Percentiles rank a stretch among this genome's conserved stretches.
These are phyloP conservation scores for Pelargonium citronellum DNA, from an alignment of 441 rosid species.

Conservation along the genomic window DNA sequence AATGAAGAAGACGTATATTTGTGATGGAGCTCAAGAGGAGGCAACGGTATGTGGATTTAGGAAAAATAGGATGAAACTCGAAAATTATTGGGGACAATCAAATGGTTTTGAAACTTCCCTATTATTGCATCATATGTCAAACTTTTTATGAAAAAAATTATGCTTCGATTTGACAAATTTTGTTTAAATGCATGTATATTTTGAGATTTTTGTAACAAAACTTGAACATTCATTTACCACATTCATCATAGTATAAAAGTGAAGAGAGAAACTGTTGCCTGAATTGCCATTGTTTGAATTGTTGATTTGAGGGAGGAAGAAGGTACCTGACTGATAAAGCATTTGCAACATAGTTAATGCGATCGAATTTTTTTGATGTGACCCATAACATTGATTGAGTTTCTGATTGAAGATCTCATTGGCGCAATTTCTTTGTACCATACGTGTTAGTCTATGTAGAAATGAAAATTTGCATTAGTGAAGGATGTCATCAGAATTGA, in stretches of 20 bases:
- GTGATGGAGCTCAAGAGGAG: conserved; percentile 7
- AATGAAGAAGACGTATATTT: not conserved
- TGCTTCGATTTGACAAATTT: not conserved
- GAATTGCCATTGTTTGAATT: not conserved
- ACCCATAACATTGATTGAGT: not conserved
- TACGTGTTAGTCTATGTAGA: no score
- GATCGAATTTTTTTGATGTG: no score
- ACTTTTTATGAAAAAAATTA: no score
- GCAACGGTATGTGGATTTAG: conserved; percentile 3
- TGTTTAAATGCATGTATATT: not conserved
- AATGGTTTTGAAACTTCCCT: no score
- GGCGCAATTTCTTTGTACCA: not conserved
- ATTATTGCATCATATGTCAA: no score
- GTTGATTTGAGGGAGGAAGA: not conserved
- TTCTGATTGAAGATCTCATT: not conserved
- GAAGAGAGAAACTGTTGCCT: no score
- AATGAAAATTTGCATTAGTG: no score
- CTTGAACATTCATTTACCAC: not conserved
- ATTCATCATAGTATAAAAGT: not conserved
- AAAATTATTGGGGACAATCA: no score
- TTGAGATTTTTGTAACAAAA: not conserved
- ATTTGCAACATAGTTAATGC: not conserved
- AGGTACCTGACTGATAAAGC: not conserved
- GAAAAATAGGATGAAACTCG: no score
- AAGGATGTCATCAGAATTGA: no score